Evolutionary conservation across 2,329 filamentous ascomycete genomes (phyloP).

Genomic region (Colletotrichum tamarilloi): DNA sequence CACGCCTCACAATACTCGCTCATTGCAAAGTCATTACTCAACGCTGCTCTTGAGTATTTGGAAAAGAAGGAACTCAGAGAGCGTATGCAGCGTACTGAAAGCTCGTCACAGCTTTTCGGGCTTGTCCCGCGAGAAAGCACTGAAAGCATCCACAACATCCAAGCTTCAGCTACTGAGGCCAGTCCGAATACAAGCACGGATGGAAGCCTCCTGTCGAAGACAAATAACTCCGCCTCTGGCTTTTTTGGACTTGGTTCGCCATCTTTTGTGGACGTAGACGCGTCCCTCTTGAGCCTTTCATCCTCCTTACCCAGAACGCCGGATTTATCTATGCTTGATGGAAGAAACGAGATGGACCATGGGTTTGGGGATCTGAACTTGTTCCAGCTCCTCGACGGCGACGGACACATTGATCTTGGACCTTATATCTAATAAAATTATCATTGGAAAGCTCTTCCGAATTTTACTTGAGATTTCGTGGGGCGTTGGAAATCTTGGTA

Average conservation of each 20-base stretch:
- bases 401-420: slow-evolving; percentile 64
- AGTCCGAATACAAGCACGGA: slow-evolving; percentile 2
- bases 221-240: slow-evolving; percentile 5
- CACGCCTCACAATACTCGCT: slow-evolving; percentile 65
- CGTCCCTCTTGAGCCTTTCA: slow-evolving; percentile 50
- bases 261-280: slow-evolving; percentile 48
- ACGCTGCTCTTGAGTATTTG: slow-evolving; percentile 57
- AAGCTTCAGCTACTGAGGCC: slow-evolving; percentile 24
- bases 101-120: slow-evolving; percentile 63
- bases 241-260: slow-evolving; percentile 44
- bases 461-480: too few relatives aligned
- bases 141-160: slow-evolving; percentile 20
- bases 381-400: slow-evolving; percentile 62
- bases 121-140: slow-evolving; percentile 51
- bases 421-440: slow-evolving; percentile 42
- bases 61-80: slow-evolving; percentile 60
- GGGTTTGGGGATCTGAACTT: slow-evolving; percentile 58
- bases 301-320: slow-evolving; percentile 54
- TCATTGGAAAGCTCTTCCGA: background rate
- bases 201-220: background rate
- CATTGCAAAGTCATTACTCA: slow-evolving; percentile 62
- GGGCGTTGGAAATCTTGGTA: too few relatives aligned
- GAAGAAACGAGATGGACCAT: slow-evolving; percentile 52
- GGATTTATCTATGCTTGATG: slow-evolving; percentile 53
- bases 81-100: slow-evolving; percentile 58